These are phyloP conservation scores for Trichocladium antarcticum DNA, from an alignment of 495 filamentous ascomycete genomes.

Conservation along the genomic window DNA sequence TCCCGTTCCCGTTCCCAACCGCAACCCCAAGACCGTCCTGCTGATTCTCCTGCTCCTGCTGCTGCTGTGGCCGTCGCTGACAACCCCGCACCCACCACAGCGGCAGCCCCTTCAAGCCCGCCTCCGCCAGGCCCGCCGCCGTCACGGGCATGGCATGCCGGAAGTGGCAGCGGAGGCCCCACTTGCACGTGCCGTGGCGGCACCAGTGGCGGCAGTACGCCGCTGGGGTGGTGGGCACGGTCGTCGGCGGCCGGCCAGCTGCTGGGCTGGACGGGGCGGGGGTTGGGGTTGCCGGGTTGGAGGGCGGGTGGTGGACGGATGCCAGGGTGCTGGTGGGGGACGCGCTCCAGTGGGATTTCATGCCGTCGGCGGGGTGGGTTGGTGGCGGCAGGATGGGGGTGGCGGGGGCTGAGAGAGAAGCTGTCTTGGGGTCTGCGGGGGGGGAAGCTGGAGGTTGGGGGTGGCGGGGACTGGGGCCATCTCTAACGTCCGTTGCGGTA, in stretches of 20 bases:
- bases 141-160: conserved; percentile 34
- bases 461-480: no score
- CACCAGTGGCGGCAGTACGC: conserved; percentile 38
- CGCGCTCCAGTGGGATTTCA: conserved; percentile 3
- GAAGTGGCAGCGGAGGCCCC: conserved; percentile 31
- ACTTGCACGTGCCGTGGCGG: conserved; percentile 35
- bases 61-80: background rate
- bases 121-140: conserved; percentile 23
- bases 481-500: background rate
- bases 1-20: no score
- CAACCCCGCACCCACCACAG: conserved; percentile 22
- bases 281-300: background rate
- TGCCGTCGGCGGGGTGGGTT: conserved; percentile 9
- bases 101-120: conserved; percentile 29
- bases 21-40: background rate
- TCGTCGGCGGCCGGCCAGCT: no score
- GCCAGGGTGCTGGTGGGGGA: background rate
- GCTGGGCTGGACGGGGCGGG: background rate
- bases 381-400: background rate
- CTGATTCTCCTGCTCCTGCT: background rate
- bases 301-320: background rate
- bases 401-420: background rate
- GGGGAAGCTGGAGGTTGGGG: no score
- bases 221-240: no score
- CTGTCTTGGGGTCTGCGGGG: no score